A percentile compares a stretch with the other conserved stretches of the same genome.
phyloP scores from a whole-genome alignment of 2,329 filamentous ascomycete genomes.

The Calonectria crousiana region DNA sequence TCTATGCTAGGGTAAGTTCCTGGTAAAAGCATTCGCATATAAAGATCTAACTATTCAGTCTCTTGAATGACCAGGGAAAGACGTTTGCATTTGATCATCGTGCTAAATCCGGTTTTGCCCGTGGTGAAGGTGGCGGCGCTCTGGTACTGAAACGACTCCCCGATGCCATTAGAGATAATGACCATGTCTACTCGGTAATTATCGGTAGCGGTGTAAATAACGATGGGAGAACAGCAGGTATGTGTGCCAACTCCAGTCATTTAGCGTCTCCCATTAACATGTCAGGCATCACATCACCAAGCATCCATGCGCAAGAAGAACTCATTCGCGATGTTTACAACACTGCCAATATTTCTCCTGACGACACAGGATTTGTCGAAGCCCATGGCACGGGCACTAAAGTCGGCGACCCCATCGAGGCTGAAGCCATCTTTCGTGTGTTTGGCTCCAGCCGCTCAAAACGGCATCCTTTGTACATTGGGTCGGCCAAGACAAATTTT shows the following conservation, averaged over 20 bases:
- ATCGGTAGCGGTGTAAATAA: conserved; percentile 24
- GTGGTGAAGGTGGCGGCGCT: conserved; percentile 26
- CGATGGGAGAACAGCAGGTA: conserved; percentile 31
- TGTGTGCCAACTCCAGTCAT: background rate
- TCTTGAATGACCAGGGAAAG: conserved; percentile 26
- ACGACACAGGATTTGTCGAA: conserved; percentile 55
- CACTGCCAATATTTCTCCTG: conserved; percentile 42
- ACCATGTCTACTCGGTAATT: conserved; percentile 30
- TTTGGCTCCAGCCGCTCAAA: conserved; percentile 54
- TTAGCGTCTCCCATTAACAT: background rate
- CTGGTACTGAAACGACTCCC: conserved; percentile 32
- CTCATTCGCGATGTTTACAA: conserved; percentile 54
- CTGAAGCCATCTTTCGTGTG: conserved; percentile 59
- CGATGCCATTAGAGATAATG: conserved; percentile 27
- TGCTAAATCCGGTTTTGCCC: conserved; percentile 29
- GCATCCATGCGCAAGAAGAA: conserved; percentile 57
- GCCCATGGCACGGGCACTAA: conserved; percentile 69
- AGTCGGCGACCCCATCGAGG: conserved; percentile 68
- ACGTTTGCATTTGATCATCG: conserved; percentile 27
- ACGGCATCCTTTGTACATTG: conserved; percentile 54
- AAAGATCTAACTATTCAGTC: background rate
- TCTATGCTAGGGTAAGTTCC: conserved; percentile 44
- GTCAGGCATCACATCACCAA: conserved; percentile 65
- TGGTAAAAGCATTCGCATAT: too few species aligned
- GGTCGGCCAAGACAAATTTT: conserved; percentile 64